Evolutionary conservation across 2,329 filamentous ascomycete genomes (phyloP), one percentile per base, ranked within the genome.

Genomic region (Apiospora marii): DNA sequence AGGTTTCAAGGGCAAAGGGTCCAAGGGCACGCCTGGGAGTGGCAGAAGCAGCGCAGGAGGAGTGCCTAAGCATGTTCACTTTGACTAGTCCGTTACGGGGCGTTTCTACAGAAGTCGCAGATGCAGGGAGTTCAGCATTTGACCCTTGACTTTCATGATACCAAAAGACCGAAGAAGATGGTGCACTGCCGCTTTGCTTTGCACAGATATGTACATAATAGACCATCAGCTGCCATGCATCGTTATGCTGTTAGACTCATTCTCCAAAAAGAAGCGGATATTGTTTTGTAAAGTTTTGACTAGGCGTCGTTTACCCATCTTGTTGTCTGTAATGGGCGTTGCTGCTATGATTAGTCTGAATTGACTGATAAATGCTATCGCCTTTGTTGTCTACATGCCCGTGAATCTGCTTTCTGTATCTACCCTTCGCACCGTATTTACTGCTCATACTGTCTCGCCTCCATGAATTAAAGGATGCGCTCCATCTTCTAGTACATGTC

Each of bases 161-260:
- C 58, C 58, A 64, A 41, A 64, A 64, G 58, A 64, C 58, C 58
- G 58, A 64, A 64, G 58, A 64, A 41, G 53, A n/a, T 37, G 34
- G 30, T 41, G 34, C 58, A 41, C 19, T 41, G 34, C 34, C n/a
- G 58, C 22, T 41, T 64, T 64, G 58, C 22, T n/a, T 64, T 64
- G 58, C 34, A 41, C 58, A 64, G 37, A 64, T n/a, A 64, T 64
- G 58, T 41, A 64, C 58, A 64, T 64, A 64, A 64, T 64, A 64
- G 19, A 64, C n/a, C 13, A 24, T 64, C 30, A 64, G 34, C 41
- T 64, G 19, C 58, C 19, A 22, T n/a, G 22, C 58, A 64, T 64
- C 34, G 41, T n/a, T 5, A 37, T n/a, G 34, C 6, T 16, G 58
- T n/a, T 64, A 64, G 58, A 64, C 58, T 64, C 34, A 41, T 41